Evolutionary conservation across 345 rosid species (phyloP).

Genomic region (Luvunga scandens): DNA sequence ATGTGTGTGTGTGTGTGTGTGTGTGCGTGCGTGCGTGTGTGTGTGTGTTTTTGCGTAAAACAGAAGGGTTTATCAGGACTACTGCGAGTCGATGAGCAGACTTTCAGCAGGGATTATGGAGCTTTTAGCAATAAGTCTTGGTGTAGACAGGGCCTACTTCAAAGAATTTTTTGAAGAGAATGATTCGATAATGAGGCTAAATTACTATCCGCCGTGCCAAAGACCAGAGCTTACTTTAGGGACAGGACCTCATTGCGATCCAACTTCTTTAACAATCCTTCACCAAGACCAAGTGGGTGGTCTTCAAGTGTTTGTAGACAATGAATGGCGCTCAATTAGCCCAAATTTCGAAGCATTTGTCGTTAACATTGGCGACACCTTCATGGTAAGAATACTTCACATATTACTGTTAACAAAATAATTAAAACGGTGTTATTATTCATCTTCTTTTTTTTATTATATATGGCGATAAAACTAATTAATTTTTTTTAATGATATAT

Average conservation of each 20-base stretch:
- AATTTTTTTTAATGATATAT: not conserved
- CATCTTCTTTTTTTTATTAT: not conserved
- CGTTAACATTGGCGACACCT: slow-evolving; percentile 96
- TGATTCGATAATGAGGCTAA: slow-evolving; percentile 96
- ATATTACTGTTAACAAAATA: not conserved
- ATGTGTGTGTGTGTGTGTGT: too few species aligned
- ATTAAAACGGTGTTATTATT: too few species aligned
- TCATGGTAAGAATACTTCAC: slow-evolving; percentile 61
- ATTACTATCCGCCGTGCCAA: slow-evolving; percentile 94
- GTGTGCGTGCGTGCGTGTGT: too few species aligned
- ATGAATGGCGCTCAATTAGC: slow-evolving; percentile 70
- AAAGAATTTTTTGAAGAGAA: slow-evolving; percentile 72
- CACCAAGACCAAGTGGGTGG: slow-evolving; percentile 96
- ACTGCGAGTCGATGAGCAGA: slow-evolving; percentile 81
- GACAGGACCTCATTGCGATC: slow-evolving; percentile 99
- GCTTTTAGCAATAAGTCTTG: slow-evolving; percentile 76
- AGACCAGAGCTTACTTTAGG: slow-evolving; percentile 92
- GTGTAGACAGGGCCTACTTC: slow-evolving; percentile 52
- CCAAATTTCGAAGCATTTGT: slow-evolving; percentile 85
- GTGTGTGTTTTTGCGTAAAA: too few species aligned
- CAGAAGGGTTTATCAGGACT: slow-evolving; percentile 77
- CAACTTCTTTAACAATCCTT: slow-evolving; percentile 94
- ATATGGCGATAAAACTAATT: not conserved
- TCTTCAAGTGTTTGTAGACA: slow-evolving; percentile 87
- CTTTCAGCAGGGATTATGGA: slow-evolving; percentile 91